Evolutionary conservation across 1,284 basidiomycete species (phyloP), one percentile per base, ranked within the genome.

Genomic region (Cryptococcus sp.): DNA sequence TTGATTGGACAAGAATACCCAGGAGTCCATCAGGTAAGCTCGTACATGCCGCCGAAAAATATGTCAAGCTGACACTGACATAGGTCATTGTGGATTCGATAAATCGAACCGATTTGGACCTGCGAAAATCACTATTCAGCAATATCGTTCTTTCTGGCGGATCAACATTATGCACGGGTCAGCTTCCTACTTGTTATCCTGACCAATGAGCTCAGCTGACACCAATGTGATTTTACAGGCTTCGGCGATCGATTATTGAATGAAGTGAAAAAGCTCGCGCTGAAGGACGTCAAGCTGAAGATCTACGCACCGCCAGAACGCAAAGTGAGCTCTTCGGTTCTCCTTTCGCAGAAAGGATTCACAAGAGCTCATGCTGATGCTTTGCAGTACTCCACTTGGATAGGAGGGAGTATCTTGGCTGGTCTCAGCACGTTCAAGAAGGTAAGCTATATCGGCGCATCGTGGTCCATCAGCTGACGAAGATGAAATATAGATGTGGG

Each of bases 301-400:
- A 99, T 99, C 72, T 97, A 93, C 70, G 96, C 96, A 15, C 96
- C 96, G 31, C 96, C 96, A n/a, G 96, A 99, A 80, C 88, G 96
- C 64, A 99, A 99, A 63, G 78, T 79, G 35, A 55, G 75, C 55
- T 47, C 5, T 8, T 10, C 13, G 8, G 5, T 35, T 35, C 13
- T 35, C 31, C 31, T 10, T 35, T 2, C 8, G 2, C 31, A 35
- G 31, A 10, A 2, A 2, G 10, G 13, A 35, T 10, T 35, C 8
- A 35, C 8, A 3, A 8, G 31, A 35, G 31, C 31, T 35, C 31
- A 35, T 35, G 13, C 31, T 35, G 31, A 35, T 35, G 13, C 25
- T 47, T n/a, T 47, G 10, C 45, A 79, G 81, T 99, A 99, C 80
- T 94, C 93, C 19, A 99, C 95, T 23, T 99, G 96, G 96, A 99